Evolutionary conservation across 495 filamentous ascomycete species (phyloP).

Genomic region (Trichoderma reesei): DNA sequence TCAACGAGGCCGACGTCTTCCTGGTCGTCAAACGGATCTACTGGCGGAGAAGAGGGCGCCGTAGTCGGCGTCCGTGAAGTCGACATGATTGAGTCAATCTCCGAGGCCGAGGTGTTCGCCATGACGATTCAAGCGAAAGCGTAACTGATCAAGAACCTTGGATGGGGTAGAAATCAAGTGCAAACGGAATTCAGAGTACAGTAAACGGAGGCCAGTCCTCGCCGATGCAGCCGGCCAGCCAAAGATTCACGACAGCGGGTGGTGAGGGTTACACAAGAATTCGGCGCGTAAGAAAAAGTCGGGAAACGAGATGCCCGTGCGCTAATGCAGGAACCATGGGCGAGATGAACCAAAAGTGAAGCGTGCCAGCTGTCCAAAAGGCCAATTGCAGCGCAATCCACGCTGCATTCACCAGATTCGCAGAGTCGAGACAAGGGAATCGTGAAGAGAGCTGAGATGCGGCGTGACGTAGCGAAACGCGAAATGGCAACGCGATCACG

Average conservation of each 20-base stretch:
- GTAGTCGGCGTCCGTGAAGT: slow-evolving; percentile 30
- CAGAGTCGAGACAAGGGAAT: neutral
- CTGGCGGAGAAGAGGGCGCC: slow-evolving; percentile 30
- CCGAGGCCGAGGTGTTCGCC: slow-evolving; percentile 21
- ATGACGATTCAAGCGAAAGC: slow-evolving; percentile 14
- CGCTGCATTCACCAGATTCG: neutral
- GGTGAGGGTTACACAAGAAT: neutral
- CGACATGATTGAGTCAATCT: slow-evolving; percentile 22
- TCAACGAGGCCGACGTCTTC: slow-evolving; percentile 25
- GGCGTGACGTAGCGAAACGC: slow-evolving; percentile 16
- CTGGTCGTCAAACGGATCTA: slow-evolving; percentile 16
- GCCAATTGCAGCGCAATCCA: neutral
- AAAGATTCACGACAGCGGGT: neutral
- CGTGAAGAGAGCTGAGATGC: neutral
- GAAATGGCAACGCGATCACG: slow-evolving; percentile 25
- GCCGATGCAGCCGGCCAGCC: neutral
- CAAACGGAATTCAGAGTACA: neutral
- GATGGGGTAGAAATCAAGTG: neutral
- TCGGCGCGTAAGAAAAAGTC: neutral
- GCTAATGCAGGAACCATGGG: neutral
- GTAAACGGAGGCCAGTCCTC: neutral
- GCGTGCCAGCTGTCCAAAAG: neutral
- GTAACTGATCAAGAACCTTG: neutral
- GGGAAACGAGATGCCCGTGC: neutral
- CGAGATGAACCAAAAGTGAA: neutral